A percentile compares a stretch with the other conserved stretches of the same genome.
These are phyloP conservation scores for Ramularia collo-cygni DNA, from an alignment of 2,329 filamentous ascomycete species.

Conservation along the genomic window DNA sequence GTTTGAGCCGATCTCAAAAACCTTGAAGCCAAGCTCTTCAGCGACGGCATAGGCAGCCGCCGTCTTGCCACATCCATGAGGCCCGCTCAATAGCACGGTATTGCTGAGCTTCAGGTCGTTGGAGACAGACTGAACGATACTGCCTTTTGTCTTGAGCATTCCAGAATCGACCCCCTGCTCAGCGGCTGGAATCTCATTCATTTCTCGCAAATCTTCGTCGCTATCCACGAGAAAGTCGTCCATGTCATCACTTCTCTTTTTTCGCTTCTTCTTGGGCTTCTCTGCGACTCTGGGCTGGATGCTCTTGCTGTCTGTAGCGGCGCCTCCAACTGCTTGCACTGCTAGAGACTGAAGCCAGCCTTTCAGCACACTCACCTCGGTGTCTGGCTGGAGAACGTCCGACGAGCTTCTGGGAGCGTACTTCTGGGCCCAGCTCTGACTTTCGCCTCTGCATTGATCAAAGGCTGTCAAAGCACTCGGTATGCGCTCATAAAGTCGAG, in stretches of 20 bases:
- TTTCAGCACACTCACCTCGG: slow-evolving; percentile 62
- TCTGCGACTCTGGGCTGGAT: slow-evolving; percentile 10
- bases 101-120: slow-evolving; percentile 52
- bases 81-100: slow-evolving; percentile 80
- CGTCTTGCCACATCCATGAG: slow-evolving; percentile 86
- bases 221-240: slow-evolving; percentile 75
- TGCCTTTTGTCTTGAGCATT: slow-evolving; percentile 17
- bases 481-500: slow-evolving; percentile 54
- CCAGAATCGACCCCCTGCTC: background rate
- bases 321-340: slow-evolving; percentile 68
- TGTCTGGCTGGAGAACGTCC: slow-evolving; percentile 69
- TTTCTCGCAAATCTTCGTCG: slow-evolving; percentile 63
- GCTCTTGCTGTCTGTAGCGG: slow-evolving; percentile 29
- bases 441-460: slow-evolving; percentile 71
- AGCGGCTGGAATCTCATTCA: slow-evolving; percentile 53
- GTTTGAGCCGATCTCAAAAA: slow-evolving; percentile 89
- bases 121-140: slow-evolving; percentile 35
- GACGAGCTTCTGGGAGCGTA: slow-evolving; percentile 65
- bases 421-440: slow-evolving; percentile 69
- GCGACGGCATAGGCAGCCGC: slow-evolving; percentile 87
- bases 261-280: slow-evolving; percentile 56
- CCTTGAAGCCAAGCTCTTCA: slow-evolving; percentile 82
- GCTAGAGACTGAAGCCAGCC: slow-evolving; percentile 75
- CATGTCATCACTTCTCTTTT: slow-evolving; percentile 55
- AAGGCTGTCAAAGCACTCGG: slow-evolving; percentile 64